Conservation (phyloP, 23 red algal genomes). For the Gracilaria domingensis region DNA sequence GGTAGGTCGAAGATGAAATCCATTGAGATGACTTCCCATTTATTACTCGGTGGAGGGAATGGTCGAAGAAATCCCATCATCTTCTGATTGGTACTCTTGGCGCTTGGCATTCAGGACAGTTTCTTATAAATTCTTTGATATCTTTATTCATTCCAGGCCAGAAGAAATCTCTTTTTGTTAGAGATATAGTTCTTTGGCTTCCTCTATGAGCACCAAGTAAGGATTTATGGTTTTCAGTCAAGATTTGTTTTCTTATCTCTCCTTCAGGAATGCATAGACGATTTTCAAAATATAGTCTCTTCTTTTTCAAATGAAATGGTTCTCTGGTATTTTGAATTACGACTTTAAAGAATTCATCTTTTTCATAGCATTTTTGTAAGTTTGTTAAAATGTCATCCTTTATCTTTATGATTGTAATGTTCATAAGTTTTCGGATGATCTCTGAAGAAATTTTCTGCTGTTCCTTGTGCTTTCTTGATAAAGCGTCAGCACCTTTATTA, state of each 20-base stretch:
- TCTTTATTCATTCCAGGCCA: constrained; percentile 44
- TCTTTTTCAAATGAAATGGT: constrained; percentile 16
- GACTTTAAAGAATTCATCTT: constrained; percentile 33
- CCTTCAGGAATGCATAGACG: constrained; percentile 29
- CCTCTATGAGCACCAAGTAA: constrained; percentile 20
- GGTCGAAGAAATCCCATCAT: neutral
- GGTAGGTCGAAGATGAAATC: constrained; percentile 40
- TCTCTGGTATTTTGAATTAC: neutral
- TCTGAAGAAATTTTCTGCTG: constrained; percentile 16
- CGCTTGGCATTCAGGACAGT: neutral
- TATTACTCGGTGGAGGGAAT: constrained; percentile 3
- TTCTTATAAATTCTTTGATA: constrained; percentile 19
- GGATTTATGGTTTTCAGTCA: constrained; percentile 22
- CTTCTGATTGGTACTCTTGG: constrained; percentile 44
- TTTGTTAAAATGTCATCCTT: constrained; percentile 10
- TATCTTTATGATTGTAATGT: neutral
- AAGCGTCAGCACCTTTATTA: constrained; percentile 33
- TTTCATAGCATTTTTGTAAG: neutral
- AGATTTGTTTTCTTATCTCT: neutral
- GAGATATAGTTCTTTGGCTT: constrained; percentile 9
- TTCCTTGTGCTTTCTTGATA: constrained; percentile 19
- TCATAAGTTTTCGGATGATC: constrained; percentile 15
- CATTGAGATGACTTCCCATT: constrained; percentile 56
- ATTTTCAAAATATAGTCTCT: constrained; percentile 20
- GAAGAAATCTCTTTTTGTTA: constrained; percentile 38